A percentile compares a stretch with the other conserved stretches of the same genome.
Evolutionary conservation across 23 red algal genomes (phyloP).

Genomic region (Gracilaria caudata): DNA sequence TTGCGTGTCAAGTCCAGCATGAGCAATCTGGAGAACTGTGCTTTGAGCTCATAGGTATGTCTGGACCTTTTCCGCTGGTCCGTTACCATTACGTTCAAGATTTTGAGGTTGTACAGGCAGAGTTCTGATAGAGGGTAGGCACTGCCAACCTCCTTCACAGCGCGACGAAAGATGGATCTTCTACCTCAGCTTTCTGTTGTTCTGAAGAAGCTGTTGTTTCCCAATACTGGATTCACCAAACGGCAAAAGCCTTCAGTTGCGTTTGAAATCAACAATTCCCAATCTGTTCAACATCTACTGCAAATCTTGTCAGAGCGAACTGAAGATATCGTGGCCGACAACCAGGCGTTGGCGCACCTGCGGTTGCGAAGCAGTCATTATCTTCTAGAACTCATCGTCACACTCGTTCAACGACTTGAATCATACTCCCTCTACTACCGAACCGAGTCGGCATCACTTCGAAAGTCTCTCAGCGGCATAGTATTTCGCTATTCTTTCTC

Average conservation of each 20-base stretch:
- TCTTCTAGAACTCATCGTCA: constrained; percentile 22
- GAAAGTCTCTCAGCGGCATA: constrained; percentile 17
- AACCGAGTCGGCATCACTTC: constrained; percentile 24
- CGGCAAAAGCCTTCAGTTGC: constrained; percentile 25
- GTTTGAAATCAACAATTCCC: constrained; percentile 43
- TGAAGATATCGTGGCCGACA: constrained; percentile 47
- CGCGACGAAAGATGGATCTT: constrained; percentile 15
- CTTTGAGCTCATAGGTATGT: neutral
- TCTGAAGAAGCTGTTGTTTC: constrained; percentile 1
- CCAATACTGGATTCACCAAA: neutral
- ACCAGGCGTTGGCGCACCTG: constrained; percentile 25
- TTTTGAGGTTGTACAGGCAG: neutral
- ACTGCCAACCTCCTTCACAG: neutral
- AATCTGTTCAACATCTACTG: constrained; percentile 33
- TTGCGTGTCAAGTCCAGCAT: constrained; percentile 3
- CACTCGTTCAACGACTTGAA: constrained; percentile 38
- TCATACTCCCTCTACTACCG: constrained; percentile 30
- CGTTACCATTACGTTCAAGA: neutral
- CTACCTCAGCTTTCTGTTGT: constrained; percentile 6
- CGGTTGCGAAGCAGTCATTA: constrained; percentile 40
- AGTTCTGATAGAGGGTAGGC: neutral
- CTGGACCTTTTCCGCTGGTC: neutral
- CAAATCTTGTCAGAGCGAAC: constrained; percentile 28
- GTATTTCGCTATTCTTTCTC: constrained; percentile 9
- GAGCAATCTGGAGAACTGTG: neutral